Evolutionary conservation across 2,329 filamentous ascomycete species (phyloP).

Genomic region (Neospermospora avenae): DNA sequence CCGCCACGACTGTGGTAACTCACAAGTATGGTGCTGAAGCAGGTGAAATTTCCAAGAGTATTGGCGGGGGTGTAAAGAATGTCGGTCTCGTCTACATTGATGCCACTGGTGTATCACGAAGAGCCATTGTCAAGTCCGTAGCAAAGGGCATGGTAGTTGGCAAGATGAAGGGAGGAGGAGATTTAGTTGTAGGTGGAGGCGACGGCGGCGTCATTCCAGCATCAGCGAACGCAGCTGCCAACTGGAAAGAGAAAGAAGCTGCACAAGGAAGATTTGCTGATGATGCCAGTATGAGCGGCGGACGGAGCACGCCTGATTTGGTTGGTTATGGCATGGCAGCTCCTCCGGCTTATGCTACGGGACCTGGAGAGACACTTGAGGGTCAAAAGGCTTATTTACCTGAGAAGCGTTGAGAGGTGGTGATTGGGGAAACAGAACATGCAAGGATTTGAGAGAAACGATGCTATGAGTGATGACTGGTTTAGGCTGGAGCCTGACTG

Average conservation of each 20-base stretch:
- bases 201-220: slow-evolving; percentile 29
- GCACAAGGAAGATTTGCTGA: slow-evolving; percentile 23
- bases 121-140: slow-evolving; percentile 88
- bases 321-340: slow-evolving; percentile 27
- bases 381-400: slow-evolving; percentile 20
- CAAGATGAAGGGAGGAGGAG: slow-evolving; percentile 68
- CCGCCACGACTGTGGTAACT: slow-evolving; percentile 82
- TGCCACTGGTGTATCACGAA: slow-evolving; percentile 84
- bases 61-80: slow-evolving; percentile 90
- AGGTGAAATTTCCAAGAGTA: slow-evolving; percentile 67
- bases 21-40: slow-evolving; percentile 88
- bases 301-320: slow-evolving; percentile 26
- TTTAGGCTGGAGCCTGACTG: neutral
- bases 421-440: neutral
- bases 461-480: neutral
- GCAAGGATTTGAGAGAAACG: slow-evolving; percentile 2
- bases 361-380: slow-evolving; percentile 26
- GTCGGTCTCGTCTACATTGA: slow-evolving; percentile 97
- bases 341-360: slow-evolving; percentile 23
- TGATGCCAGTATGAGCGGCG: slow-evolving; percentile 27
- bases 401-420: slow-evolving; percentile 14
- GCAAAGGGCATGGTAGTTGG: slow-evolving; percentile 95
- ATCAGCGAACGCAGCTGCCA: slow-evolving; percentile 1
- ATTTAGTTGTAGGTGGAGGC: slow-evolving; percentile 68
- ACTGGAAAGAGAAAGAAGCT: slow-evolving; percentile 30